Percentiles rank a stretch among this genome's conserved stretches.
These are phyloP conservation scores for Samsoniella hepiali DNA, from an alignment of 2,329 filamentous ascomycete genomes.

Conservation along the genomic window DNA sequence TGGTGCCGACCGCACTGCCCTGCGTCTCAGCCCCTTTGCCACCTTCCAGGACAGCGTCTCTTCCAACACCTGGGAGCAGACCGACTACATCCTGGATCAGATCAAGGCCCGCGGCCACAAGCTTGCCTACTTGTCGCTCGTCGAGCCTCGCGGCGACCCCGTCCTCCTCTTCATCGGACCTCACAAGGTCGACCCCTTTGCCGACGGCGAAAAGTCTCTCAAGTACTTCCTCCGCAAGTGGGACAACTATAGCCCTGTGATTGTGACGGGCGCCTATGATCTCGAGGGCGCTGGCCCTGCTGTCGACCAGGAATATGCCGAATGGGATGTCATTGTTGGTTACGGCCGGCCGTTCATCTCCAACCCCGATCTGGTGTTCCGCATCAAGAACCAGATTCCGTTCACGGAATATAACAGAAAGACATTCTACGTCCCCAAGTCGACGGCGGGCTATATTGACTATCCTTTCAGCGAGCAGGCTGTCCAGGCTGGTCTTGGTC, in stretches of 20 bases:
- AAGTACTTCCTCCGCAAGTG: slow-evolving; percentile 31
- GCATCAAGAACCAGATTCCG: slow-evolving; percentile 25
- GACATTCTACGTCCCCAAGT: slow-evolving; percentile 25
- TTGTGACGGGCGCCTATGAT: slow-evolving; percentile 28
- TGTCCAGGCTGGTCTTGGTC: slow-evolving; percentile 7
- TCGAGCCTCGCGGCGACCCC: slow-evolving; percentile 29
- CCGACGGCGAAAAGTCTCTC: slow-evolving; percentile 31
- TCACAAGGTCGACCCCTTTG: slow-evolving; percentile 22
- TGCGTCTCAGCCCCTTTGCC: slow-evolving; percentile 43
- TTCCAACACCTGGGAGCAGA: slow-evolving; percentile 23
- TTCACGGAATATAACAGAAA: slow-evolving; percentile 27
- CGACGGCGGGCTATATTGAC: slow-evolving; percentile 7
- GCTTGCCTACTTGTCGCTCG: slow-evolving; percentile 29
- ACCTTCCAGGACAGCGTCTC: slow-evolving; percentile 27
- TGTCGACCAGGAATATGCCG: slow-evolving; percentile 27
- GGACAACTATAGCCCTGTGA: slow-evolving; percentile 29
- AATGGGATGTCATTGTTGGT: slow-evolving; percentile 30
- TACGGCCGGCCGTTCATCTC: slow-evolving; percentile 30
- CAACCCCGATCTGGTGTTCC: slow-evolving; percentile 30
- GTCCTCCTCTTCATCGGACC: slow-evolving; percentile 15
- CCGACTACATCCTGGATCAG: slow-evolving; percentile 27
- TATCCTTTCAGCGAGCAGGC: slow-evolving; percentile 13
- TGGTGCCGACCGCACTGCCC: slow-evolving; percentile 46
- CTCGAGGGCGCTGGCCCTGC: slow-evolving; percentile 21
- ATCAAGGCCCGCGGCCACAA: slow-evolving; percentile 29